Base-by-base conservation (phyloP, 2,329 filamentous ascomycete species). In the Myriosclerotinia curreyana region DNA sequence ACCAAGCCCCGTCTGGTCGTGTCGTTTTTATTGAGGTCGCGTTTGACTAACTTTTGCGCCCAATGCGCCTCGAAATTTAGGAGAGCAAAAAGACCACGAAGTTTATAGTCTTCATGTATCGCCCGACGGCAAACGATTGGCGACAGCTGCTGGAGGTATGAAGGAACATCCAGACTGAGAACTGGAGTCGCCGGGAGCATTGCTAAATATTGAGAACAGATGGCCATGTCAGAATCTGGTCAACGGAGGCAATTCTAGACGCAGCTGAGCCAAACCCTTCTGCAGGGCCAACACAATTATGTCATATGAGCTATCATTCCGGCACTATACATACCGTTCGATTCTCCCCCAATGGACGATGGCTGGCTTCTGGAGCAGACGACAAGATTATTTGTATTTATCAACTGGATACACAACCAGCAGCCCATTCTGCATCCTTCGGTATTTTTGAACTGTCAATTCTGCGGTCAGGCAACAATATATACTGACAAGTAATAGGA, bases 311-410 rank as follows among this genome's bases (percentile, higher is more conserved):
- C 84, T 93, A 98, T 75, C 95, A 99, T 77, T 93, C 96, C 4
- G 95, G 94, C 70, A 98, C 94, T 22, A 97, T 98, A 68, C 94
- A 97, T 77, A 92, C 94, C 0, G 95, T 99, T 68, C 90, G 96
- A 70, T 99, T 98, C 80, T 98, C 95, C 12, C 89, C 92, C 36
- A 97, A 96, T 74, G 91, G 92, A 64, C 92, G 92, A 75, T 99
- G 97, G 75, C 85, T 99, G 60, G 96, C 96, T 42, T 98, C 94
- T 14, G 95, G 95, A 65, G 96, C 96, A 72, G 95, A 99, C 78
- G 95, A 99, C 80, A 97, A 97, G 81, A 94, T 99, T 74, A 96
- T 99, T 69, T 97, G 95, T 77, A 92, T 99, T 69, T 99, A 99
- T 77, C 88, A 91, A 67, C 84, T 97, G 62, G 92, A 98, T 77